Base-by-base conservation (phyloP, 805 yeast species). In the Clavispora santaluciae region DNA sequence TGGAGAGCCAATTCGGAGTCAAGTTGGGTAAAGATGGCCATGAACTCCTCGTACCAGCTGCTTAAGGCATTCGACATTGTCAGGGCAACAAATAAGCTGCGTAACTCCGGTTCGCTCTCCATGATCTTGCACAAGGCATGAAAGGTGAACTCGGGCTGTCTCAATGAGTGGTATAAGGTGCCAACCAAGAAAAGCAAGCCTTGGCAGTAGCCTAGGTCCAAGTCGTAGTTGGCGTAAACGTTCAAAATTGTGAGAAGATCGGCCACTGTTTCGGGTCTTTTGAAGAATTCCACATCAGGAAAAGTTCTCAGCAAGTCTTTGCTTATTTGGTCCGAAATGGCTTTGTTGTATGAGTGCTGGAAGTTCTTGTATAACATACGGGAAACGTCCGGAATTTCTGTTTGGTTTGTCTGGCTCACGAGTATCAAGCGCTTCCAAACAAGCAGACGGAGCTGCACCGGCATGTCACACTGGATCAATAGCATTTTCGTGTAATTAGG, bases 141-240 rank as follows among this genome's bases (percentile, higher is more conserved):
- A 59, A 73, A 80, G 13, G 70, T 79, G 50, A 64, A 59, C 55
- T 55, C 68, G 39, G 58, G 60, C 41, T 53, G 53, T 20, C 57
- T 53, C 39, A 66, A 62, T 35, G 64, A 68, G 49, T 66, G 69
- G 44, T 74, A 65, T 28, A 80, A 60, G 4, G 80, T 78, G 2
- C 83, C 84, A 10, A 79, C 83, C 34, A 80, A 61, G 50, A 81
- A 81, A 20, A 81, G 71, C 15, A 81, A 61, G 6, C 86, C 86
- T 56, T 80, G 86, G 55, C 86, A 80, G 53, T 80, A 80, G 9
- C 86, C 86, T 49, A 80, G 74, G 49, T 79, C 82, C 39, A 72
- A 70, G 58, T 80, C 85, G 53, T 77, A 80, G 47, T 79, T 75
- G 36, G 81, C 77, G 50, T 75, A 80, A 1, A 83, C 85, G 42